Evolutionary conservation across 1,284 basidiomycete species (phyloP), one percentile per base, ranked within the genome.

Genomic region (Cryptococcus wingfieldii): DNA sequence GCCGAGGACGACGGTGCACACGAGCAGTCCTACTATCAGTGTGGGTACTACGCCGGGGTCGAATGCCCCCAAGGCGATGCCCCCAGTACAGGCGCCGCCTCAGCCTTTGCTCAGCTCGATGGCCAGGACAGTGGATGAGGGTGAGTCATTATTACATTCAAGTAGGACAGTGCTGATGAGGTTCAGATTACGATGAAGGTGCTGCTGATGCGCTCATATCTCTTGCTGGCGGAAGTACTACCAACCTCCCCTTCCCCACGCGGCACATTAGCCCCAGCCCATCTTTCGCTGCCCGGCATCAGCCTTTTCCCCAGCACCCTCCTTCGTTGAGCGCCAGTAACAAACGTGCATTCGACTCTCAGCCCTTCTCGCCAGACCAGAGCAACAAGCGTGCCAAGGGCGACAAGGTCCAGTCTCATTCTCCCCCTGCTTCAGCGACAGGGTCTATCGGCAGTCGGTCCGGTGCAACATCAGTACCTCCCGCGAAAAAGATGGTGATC

Each of bases 111-210:
- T 28, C 10, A 19, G 18, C 18, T 23, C 25, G 19, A 55, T 63
- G 3, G 53, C 60, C 37, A 59, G 71, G 5, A 61, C 67, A 3
- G 66, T 77, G 3, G 74, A 77, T 55, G 75, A 77, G 49, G 74
- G 74, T 74, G 59, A 69, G 69, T 28, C 14, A 42, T 7, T 42
- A 1, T 23, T 18, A 12, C 13, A 19, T 43, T 19, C 31, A 19
- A 2, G 19, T 8, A 25, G n/a, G 16, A 37, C 50, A 38, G 25
- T 25, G 19, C 13, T 45, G 31, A 23, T 45, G 51, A 65, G 44
- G 45, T 16, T 23, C 50, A 77, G 76, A 77, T 50, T 77, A 77
- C 53, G 76, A 77, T 61, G 76, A 76, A 60, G 72, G 74, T 10
- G 72, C 71, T 13, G 72, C 68, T 18, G 75, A 76, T 53, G 76